A percentile compares a stretch with the other conserved stretches of the same genome.
Conservation (phyloP, 768 basidiomycete genomes). For the Leccinum longicurvipes region DNA sequence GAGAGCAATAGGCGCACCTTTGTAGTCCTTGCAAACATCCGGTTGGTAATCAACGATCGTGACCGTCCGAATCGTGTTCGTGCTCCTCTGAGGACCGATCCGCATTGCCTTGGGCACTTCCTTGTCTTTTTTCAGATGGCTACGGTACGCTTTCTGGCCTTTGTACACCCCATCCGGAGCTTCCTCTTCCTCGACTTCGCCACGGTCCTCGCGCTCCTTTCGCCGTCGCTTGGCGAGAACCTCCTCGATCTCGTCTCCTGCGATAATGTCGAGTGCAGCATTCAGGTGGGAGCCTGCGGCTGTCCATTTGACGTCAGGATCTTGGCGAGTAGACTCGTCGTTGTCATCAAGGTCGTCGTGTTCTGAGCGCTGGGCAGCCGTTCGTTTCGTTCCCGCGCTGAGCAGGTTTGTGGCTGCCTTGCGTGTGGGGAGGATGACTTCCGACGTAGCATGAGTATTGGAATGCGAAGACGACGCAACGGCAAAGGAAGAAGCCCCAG, state of each 20-base stretch:
- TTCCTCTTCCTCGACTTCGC: constrained; percentile 52
- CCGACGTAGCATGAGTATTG: constrained; percentile 33
- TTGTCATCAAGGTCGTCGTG: constrained; percentile 39
- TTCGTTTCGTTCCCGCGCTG: constrained; percentile 71
- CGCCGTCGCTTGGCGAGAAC: constrained; percentile 66
- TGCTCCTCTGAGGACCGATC: constrained; percentile 72
- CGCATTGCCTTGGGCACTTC: constrained; percentile 88
- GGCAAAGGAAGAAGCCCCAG: constrained; percentile 16
- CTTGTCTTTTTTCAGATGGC: constrained; percentile 76
- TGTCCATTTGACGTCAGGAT: constrained; percentile 75
- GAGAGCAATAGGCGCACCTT: constrained; percentile 57
- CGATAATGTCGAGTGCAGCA: constrained; percentile 69
- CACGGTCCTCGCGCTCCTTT: constrained; percentile 50
- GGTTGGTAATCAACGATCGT: constrained; percentile 98
- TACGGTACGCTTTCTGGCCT: constrained; percentile 79
- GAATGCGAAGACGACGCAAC: constrained; percentile 22
- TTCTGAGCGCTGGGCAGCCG: constrained; percentile 45
- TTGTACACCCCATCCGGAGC: constrained; percentile 79
- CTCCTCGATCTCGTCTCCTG: constrained; percentile 80
- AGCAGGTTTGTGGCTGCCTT: constrained; percentile 68
- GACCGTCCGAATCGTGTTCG: constrained; percentile 85
- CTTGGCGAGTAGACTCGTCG: constrained; percentile 41
- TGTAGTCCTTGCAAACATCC: constrained; percentile 99
- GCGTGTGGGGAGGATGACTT: constrained; percentile 76
- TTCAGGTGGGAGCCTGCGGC: constrained; percentile 71